Conservation (phyloP, 805 yeast genomes). For the Cyberlindnera euphorbiae region DNA sequence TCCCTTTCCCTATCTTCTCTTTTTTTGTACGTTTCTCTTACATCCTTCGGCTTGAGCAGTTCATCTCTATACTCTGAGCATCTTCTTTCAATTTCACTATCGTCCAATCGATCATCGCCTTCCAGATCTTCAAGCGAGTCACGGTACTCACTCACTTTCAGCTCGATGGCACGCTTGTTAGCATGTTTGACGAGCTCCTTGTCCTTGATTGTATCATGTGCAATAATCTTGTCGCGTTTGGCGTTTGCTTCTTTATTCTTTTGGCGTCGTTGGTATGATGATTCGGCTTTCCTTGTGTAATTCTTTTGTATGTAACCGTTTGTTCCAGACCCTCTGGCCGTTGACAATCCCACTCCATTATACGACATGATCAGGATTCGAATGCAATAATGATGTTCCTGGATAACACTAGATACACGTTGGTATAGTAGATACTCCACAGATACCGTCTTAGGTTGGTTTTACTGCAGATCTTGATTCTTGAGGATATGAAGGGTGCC, state of each 20-base stretch:
- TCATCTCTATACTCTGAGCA: constrained; percentile 28
- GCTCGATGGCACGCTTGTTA: constrained; percentile 21
- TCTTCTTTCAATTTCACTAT: constrained; percentile 29
- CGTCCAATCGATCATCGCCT: constrained; percentile 37
- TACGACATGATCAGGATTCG: constrained; percentile 36
- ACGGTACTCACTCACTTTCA: constrained; percentile 45
- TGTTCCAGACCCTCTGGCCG: constrained; percentile 59
- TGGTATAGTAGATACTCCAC: neutral
- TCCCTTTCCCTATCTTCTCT: constrained; percentile 8
- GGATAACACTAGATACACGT: neutral
- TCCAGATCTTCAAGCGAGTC: constrained; percentile 53
- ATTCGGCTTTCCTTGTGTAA: constrained; percentile 27
- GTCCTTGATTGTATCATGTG: constrained; percentile 13
- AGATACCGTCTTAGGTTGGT: neutral
- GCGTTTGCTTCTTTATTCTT: constrained; percentile 13
- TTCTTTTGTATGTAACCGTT: constrained; percentile 56
- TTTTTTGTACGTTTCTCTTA: constrained; percentile 10
- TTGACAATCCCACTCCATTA: constrained; percentile 52
- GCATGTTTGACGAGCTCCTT: constrained; percentile 19
- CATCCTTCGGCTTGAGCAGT: constrained; percentile 15
- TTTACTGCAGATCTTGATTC: too few relatives aligned
- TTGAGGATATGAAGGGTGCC: too few relatives aligned
- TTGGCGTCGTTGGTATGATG: constrained; percentile 36
- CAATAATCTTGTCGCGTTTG: constrained; percentile 7
- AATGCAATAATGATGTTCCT: neutral